Percentiles rank a stretch among this genome's conserved stretches.
Evolutionary conservation across 805 yeast genomes (phyloP).

Genomic region (Metschnikowia kunwiensis): DNA sequence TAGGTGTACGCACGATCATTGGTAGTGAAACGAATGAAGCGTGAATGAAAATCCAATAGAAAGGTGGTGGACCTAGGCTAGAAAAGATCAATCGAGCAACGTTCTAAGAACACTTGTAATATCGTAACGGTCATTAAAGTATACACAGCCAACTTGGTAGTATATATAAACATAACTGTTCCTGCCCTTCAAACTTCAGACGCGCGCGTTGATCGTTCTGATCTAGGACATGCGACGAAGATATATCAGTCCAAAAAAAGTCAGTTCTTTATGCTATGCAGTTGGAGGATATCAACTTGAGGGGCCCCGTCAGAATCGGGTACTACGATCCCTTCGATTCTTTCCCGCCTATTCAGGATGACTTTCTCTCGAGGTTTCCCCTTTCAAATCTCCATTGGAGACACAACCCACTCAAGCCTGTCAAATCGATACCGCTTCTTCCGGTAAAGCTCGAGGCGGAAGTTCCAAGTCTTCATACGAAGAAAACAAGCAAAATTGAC

Average conservation of each 20-base stretch:
- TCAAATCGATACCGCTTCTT: slow-evolving; percentile 61
- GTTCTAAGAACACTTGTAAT: too few relatives aligned
- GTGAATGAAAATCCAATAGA: too few relatives aligned
- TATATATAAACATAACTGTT: neutral
- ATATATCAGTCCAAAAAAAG: neutral
- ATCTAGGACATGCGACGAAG: neutral
- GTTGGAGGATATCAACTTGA: slow-evolving; percentile 15
- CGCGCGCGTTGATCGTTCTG: slow-evolving; percentile 9
- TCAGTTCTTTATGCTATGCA: slow-evolving; percentile 7
- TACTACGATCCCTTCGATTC: slow-evolving; percentile 75
- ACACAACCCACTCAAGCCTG: slow-evolving; percentile 44
- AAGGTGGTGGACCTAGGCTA: too few relatives aligned
- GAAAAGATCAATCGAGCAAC: too few relatives aligned
- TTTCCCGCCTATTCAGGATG: slow-evolving; percentile 42
- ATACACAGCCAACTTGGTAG: too few relatives aligned
- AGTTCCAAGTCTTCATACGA: slow-evolving; percentile 35
- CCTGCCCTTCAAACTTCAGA: slow-evolving; percentile 8
- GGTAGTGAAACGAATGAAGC: too few relatives aligned
- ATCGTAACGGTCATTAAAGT: too few relatives aligned
- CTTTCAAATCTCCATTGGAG: slow-evolving; percentile 73
- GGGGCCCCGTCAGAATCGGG: slow-evolving; percentile 40
- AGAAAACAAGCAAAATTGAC: slow-evolving; percentile 26
- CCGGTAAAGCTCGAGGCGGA: slow-evolving; percentile 57
- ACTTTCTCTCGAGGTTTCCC: slow-evolving; percentile 47
- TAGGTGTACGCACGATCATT: too few relatives aligned